Evolutionary conservation across 2,329 filamentous ascomycete genomes (phyloP).

Genomic region (Sporothrix mexicana): DNA sequence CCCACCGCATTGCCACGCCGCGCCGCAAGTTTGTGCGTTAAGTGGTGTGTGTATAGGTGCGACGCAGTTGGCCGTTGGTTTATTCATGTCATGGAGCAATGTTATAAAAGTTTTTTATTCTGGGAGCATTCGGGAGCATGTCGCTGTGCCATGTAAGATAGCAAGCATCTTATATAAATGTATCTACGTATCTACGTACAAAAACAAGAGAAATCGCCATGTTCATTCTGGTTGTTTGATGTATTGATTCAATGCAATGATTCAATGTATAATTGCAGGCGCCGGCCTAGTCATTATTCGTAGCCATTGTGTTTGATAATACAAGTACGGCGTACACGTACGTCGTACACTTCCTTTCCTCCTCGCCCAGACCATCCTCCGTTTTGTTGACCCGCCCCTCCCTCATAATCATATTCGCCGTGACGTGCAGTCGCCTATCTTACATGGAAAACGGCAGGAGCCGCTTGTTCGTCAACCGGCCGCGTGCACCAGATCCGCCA

Average conservation of each 20-base stretch:
- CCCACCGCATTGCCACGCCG: slow-evolving; percentile 57
- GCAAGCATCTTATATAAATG: slow-evolving; percentile 20
- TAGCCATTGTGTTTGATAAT: slow-evolving; percentile 17
- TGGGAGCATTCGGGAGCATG: background rate
- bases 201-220: background rate
- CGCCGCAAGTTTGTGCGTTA: slow-evolving; percentile 41
- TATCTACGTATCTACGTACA: slow-evolving; percentile 30
- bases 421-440: background rate
- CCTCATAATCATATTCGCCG: background rate
- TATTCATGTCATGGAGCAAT: background rate
- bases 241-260: background rate
- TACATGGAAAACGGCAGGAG: slow-evolving; percentile 30
- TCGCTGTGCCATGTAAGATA: slow-evolving; percentile 31
- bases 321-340: slow-evolving; percentile 16
- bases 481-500: slow-evolving; percentile 29
- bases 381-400: background rate
- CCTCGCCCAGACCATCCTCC: background rate
- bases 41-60: background rate
- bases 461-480: slow-evolving; percentile 27
- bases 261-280: background rate
- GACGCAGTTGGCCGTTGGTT: too few species aligned
- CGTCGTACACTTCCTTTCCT: background rate
- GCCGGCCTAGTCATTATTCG: slow-evolving; percentile 25
- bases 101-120: background rate
- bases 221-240: too few species aligned